Base-by-base conservation (phyloP, 441 rosid species). In the Dalechampia spathulata region DNA sequence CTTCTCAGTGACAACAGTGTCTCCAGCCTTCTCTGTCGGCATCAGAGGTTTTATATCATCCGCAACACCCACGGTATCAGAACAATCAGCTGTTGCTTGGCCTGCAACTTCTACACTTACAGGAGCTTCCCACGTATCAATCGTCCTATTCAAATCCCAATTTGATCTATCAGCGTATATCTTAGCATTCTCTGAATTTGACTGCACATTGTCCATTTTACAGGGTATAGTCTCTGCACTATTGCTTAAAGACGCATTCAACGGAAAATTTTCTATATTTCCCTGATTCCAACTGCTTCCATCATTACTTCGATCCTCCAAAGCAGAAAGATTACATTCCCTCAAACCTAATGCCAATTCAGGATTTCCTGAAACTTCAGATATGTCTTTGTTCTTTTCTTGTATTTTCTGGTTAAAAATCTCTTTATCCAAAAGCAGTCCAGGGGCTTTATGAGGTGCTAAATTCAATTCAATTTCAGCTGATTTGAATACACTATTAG, bases 81-180 rank as follows among this genome's bases (percentile, higher is more conserved):
- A 62, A 6, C 63, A 47, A 61, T 48, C 66, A 59, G 47, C 51
- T 43, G 78, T 59, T 37, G 30, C 64, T 59, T 65, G 53, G 67
- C 60, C 65, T 39, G 55, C 62, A 61, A 64, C 63, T 26, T 20
- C 66, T 63, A 68, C 77, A 53, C 58, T 64, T 32, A 37, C 52
- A 70, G 72, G 44, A 65, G 67, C 84, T 66, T 75, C 86, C 96
- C 95, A 87, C 49, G 75, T 69, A 82, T 91, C 96, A 92, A 85
- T 81, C 56, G 92, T 80, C 20, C 82, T 86, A 74, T 87, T 91
- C 74, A 87, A 75, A 65, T 91, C 96, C 96, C 92, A 91, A 32
- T 79, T 85, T 48, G 83, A 75, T 76, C 95, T 76, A 61, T 72
- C 77, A 43, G 76, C 52, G 23, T 36, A 59, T 47, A 47, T 50